phyloP scores from a whole-genome alignment of 2,329 filamentous ascomycete species.

The Penicillium janthinellum region DNA sequence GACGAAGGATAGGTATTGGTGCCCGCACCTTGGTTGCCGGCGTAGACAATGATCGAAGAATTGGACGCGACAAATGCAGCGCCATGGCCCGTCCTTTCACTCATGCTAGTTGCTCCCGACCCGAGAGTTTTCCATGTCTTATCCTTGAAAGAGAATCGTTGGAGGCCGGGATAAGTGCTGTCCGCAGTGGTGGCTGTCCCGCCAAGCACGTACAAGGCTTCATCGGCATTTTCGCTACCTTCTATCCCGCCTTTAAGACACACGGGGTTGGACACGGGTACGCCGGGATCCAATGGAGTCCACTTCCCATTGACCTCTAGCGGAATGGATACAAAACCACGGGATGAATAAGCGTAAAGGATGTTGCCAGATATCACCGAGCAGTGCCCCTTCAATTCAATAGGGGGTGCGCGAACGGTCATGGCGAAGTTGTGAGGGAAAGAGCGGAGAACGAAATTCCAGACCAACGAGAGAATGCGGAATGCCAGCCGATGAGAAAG shows the following conservation, averaged over 20 bases:
- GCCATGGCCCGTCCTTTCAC: slow-evolving; percentile 73
- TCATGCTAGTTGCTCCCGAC: slow-evolving; percentile 56
- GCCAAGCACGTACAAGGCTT: slow-evolving; percentile 79
- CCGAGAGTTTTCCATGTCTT: slow-evolving; percentile 61
- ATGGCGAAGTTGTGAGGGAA: slow-evolving; percentile 49
- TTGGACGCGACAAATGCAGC: slow-evolving; percentile 72
- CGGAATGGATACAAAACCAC: slow-evolving; percentile 73
- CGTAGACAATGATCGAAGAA: slow-evolving; percentile 77
- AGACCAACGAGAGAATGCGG: slow-evolving; percentile 32
- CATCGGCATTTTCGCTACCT: slow-evolving; percentile 54
- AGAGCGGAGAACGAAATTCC: slow-evolving; percentile 25
- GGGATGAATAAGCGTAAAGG: slow-evolving; percentile 77
- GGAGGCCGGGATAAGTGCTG: slow-evolving; percentile 68
- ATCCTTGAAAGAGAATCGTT: slow-evolving; percentile 63
- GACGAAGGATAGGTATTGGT: slow-evolving; percentile 59
- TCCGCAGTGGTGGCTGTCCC: slow-evolving; percentile 61
- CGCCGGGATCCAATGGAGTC: slow-evolving; percentile 65
- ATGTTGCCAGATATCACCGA: slow-evolving; percentile 78
- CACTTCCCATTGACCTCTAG: slow-evolving; percentile 72
- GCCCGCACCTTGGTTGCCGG: slow-evolving; percentile 69
- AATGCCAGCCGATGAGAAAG: slow-evolving; percentile 29
- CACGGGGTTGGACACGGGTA: slow-evolving; percentile 70
- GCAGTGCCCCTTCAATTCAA: slow-evolving; percentile 74
- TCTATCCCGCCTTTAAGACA: slow-evolving; percentile 72
- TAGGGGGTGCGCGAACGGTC: slow-evolving; percentile 70